phyloP scores from a whole-genome alignment of 768 basidiomycete genomes.

The Boletellus ananiceps region DNA sequence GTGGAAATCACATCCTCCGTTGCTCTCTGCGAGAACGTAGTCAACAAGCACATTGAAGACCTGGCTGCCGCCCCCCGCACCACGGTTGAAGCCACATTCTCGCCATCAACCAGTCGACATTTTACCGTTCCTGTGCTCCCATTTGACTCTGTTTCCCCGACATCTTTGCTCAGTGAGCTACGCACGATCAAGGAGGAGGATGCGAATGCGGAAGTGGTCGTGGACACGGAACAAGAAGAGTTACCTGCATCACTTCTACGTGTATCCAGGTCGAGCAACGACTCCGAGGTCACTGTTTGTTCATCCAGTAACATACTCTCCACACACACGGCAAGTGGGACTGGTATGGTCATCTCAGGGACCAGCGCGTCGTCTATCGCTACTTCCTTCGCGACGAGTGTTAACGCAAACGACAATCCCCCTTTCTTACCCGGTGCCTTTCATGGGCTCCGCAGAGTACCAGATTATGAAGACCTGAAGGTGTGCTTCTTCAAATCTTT shows the following conservation, averaged over 20 bases:
- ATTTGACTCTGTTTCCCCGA: neutral
- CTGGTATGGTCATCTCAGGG: neutral
- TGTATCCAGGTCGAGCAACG: neutral
- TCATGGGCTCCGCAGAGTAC: slow-evolving; percentile 17
- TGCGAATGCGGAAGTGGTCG: neutral
- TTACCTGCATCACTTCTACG: neutral
- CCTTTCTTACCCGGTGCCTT: neutral
- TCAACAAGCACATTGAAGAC: neutral
- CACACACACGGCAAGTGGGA: neutral
- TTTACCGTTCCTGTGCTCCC: neutral
- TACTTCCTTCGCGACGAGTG: slow-evolving; percentile 21
- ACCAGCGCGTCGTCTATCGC: neutral
- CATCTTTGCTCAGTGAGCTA: neutral
- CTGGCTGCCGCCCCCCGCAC: neutral
- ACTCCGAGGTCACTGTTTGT: slow-evolving; percentile 2
- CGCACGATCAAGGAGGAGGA: slow-evolving; percentile 7
- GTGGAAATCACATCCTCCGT: neutral
- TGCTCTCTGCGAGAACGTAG: neutral
- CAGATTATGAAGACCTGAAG: slow-evolving; percentile 17
- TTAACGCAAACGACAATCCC: slow-evolving; percentile 6
- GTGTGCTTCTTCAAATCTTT: neutral
- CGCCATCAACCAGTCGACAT: neutral
- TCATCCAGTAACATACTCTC: slow-evolving; percentile 8
- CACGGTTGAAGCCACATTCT: neutral
- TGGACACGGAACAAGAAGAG: neutral